These are phyloP conservation scores for Bryoglossum gracile DNA, from an alignment of 495 filamentous ascomycete species.

Conservation along the genomic window DNA sequence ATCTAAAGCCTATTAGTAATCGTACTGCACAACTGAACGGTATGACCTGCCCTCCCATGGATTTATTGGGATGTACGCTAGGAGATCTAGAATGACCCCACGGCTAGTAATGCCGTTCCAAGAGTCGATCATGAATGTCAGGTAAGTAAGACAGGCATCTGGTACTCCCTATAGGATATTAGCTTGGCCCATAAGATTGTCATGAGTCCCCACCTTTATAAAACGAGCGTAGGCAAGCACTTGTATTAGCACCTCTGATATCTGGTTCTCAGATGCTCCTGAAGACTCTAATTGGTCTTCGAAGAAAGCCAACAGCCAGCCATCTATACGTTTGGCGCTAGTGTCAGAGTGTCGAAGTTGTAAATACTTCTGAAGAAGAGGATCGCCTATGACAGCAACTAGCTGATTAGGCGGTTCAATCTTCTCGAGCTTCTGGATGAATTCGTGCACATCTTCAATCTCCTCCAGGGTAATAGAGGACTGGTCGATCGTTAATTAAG, in stretches of 20 bases:
- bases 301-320: constrained; percentile 58
- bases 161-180: constrained; percentile 46
- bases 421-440: constrained; percentile 68
- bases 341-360: constrained; percentile 53
- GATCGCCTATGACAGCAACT: constrained; percentile 67
- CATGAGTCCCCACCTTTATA: constrained; percentile 48
- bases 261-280: constrained; percentile 39
- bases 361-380: constrained; percentile 70
- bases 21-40: not conserved
- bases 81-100: constrained; percentile 54
- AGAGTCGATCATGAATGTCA: constrained; percentile 49
- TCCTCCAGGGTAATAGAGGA: constrained; percentile 62
- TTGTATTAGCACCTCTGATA: constrained; percentile 49
- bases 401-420: constrained; percentile 78
- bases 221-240: constrained; percentile 52
- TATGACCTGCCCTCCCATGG: constrained; percentile 45
- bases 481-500: constrained; percentile 17
- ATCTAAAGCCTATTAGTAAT: constrained; percentile 33
- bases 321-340: constrained; percentile 49
- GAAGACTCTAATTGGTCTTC: constrained; percentile 50
- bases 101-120: constrained; percentile 63
- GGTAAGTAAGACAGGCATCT: constrained; percentile 52
- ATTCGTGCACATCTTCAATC: constrained; percentile 61
- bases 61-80: constrained; percentile 55
- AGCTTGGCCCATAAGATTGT: not conserved